Evolutionary conservation across 352 stramenopile species (phyloP), one percentile per base, ranked within the genome.

Genomic region (Pythium grandisporangium): DNA sequence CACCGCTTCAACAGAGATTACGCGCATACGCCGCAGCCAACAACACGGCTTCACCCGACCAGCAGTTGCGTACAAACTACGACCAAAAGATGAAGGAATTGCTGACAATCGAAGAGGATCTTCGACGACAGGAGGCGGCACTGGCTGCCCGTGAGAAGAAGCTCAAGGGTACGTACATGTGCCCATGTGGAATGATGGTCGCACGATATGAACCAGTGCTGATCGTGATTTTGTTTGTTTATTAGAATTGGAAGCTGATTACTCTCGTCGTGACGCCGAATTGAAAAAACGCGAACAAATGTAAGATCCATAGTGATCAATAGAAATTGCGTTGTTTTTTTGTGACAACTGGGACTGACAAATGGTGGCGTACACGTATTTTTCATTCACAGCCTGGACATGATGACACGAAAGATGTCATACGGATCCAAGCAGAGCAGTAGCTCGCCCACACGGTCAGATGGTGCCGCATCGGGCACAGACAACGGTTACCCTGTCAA

Each of bases 41-140:
- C n/a, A 85, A 68, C 42, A 62, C 48, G n/a, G 53, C 55, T 22
- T 60, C 64, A 10, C 57, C 67, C 14, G 80, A 91, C 38, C 63
- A 70, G 38, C 77, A 88, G 53, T 44, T 91, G 47, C 77, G 85
- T 48, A 72, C 69, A 1, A 87, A 63, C 23, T 93, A 89, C 64
- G 83, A 84, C 42, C 66, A 82, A 44, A 93, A 91, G 46, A 91
- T 93, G 77, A 90, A 93, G 55, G 80, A 93, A 51, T 44, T 93
- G 23, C 50, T 93, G 42, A 74, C 58, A 14, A 89, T 93, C 40
- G 77, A 93, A 48, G 80, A 93, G 37, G 76, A 93, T 30, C 55
- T 93, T 21, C 75, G 76, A n/a, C 77, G 77, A 32, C 77, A 93
- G 50, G 80, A 93, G 58, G 73, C 80, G 7, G 69, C 75, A 38